Evolutionary conservation across 2,329 filamentous ascomycete species (phyloP).

Genomic region (Conoideocrella luteorostrata): DNA sequence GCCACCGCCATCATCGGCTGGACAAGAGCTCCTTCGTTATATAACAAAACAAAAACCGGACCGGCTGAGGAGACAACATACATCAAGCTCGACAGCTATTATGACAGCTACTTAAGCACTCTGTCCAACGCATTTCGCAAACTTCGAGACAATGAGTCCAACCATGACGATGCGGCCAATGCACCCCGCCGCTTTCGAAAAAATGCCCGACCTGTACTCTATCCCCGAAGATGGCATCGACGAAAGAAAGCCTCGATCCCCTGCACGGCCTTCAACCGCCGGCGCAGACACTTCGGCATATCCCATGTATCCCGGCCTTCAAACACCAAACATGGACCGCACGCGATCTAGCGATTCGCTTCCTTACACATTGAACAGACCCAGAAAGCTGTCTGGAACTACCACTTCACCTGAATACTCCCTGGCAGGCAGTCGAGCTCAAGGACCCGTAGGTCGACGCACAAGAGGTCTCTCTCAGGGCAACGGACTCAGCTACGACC

Average conservation of each 20-base stretch:
- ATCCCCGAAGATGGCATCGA: constrained; percentile 8
- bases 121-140: too few species aligned
- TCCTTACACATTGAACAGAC: constrained; percentile 26
- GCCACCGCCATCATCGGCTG: too few species aligned
- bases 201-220: constrained; percentile 11
- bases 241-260: constrained; percentile 10
- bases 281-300: constrained; percentile 17
- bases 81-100: too few species aligned
- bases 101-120: too few species aligned
- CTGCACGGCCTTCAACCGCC: constrained; percentile 10
- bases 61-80: too few species aligned
- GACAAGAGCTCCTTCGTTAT: too few species aligned
- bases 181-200: constrained; percentile 11
- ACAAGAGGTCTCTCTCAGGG: constrained; percentile 25
- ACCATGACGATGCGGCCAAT: constrained; percentile 11
- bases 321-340: constrained; percentile 19
- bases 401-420: background rate
- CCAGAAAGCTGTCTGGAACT: constrained; percentile 27
- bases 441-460: constrained; percentile 20
- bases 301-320: constrained; percentile 25
- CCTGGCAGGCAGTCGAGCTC: constrained; percentile 4
- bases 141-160: constrained; percentile 12
- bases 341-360: constrained; percentile 16
- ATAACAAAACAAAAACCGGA: too few species aligned
- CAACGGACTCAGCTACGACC: constrained; percentile 34